phyloP scores from a whole-genome alignment of 768 basidiomycete genomes.

The Macrolepiota dolichaula region DNA sequence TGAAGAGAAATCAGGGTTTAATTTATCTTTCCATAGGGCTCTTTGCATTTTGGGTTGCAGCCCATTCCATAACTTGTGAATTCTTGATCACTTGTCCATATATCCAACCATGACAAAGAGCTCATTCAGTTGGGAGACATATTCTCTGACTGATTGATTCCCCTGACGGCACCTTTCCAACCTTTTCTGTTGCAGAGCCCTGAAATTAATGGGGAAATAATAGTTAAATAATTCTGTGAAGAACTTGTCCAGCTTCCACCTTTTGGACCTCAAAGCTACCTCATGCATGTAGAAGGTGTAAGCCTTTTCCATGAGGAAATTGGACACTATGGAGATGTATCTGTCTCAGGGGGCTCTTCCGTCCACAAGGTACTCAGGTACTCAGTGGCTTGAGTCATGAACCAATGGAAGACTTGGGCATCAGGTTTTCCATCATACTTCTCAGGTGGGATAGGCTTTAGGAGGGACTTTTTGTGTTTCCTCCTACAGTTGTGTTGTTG shows the following conservation, averaged over 20 bases:
- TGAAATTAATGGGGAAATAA: constrained; percentile 29
- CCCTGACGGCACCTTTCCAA: constrained; percentile 23
- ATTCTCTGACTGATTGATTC: constrained; percentile 25
- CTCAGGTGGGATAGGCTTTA: constrained; percentile 22
- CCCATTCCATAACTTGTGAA: constrained; percentile 33
- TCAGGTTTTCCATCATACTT: constrained; percentile 24
- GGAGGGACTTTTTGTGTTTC: background rate
- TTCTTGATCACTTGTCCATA: constrained; percentile 19
- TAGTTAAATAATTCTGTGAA: constrained; percentile 28
- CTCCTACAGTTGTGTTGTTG: too few relatives aligned
- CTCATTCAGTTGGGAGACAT: constrained; percentile 30
- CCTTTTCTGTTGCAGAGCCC: constrained; percentile 21
- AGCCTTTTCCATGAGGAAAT: constrained; percentile 26
- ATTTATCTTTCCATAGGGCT: constrained; percentile 24
- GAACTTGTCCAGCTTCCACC: constrained; percentile 23
- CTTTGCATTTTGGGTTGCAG: constrained; percentile 21
- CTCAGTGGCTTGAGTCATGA: constrained; percentile 21
- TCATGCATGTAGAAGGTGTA: constrained; percentile 26
- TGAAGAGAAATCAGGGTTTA: constrained; percentile 24
- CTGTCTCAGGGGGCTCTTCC: constrained; percentile 12
- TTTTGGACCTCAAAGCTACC: constrained; percentile 18
- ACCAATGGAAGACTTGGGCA: constrained; percentile 20
- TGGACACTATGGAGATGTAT: constrained; percentile 18
- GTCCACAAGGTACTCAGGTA: constrained; percentile 24
- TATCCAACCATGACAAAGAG: constrained; percentile 21